Percentiles rank a stretch among this genome's conserved stretches.
phyloP scores from a whole-genome alignment of 2,329 filamentous ascomycete genomes.

The Trichoderma hamatum region DNA sequence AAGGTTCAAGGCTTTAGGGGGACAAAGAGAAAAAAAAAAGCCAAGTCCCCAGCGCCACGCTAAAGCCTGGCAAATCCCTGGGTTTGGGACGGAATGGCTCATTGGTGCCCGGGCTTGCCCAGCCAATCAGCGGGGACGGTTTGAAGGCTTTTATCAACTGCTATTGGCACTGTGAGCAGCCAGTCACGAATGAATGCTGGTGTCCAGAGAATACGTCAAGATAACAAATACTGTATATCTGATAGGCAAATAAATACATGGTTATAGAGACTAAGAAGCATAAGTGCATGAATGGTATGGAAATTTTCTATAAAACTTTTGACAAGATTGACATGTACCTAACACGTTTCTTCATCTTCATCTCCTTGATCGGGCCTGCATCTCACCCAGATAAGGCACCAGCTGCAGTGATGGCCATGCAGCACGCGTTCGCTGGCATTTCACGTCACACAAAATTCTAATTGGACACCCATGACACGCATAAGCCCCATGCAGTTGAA shows the following conservation, averaged over 20 bases:
- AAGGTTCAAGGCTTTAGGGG: conserved; percentile 11
- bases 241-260: neutral
- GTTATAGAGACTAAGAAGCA: neutral
- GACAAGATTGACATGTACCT: neutral
- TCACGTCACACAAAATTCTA: neutral
- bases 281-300: neutral
- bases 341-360: neutral
- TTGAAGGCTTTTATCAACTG: neutral
- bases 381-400: neutral
- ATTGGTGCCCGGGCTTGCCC: conserved; percentile 23
- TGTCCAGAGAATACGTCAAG: no score
- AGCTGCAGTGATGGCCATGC: neutral
- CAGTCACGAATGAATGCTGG: neutral
- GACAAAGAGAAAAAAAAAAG: neutral
- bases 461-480: neutral
- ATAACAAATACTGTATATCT: no score
- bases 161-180: neutral
- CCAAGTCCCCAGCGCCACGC: conserved; percentile 6
- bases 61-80: conserved; percentile 12
- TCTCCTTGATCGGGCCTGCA: neutral
- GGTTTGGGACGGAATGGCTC: conserved; percentile 20
- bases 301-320: neutral
- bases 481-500: neutral
- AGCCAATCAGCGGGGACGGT: conserved; percentile 26
- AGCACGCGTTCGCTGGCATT: neutral